Evolutionary conservation across 306 rosid species (phyloP).

Genomic region (Delonix regia): DNA sequence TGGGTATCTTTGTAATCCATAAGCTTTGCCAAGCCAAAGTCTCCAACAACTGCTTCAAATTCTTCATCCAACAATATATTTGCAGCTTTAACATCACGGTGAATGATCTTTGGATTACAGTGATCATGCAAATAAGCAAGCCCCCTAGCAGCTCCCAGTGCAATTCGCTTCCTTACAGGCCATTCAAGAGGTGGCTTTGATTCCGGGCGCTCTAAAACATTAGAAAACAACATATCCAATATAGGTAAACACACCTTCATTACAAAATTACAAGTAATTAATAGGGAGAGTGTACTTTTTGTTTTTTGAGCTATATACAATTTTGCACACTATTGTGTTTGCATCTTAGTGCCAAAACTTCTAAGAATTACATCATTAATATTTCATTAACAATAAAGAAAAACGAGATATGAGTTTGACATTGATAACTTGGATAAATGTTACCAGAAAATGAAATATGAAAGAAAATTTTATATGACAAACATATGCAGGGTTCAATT

Average conservation of each 20-base stretch:
- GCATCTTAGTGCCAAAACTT: not conserved
- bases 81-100: constrained; percentile 35
- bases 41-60: constrained; percentile 39
- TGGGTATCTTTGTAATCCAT: constrained; percentile 32
- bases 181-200: constrained; percentile 19
- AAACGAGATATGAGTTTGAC: not conserved
- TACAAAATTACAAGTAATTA: not conserved
- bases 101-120: constrained; percentile 29
- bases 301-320: not conserved
- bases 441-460: not conserved
- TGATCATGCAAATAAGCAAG: constrained; percentile 38
- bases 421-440: not conserved
- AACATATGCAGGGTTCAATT: not conserved
- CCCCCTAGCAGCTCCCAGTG: constrained; percentile 34
- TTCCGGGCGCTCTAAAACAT: constrained; percentile 16
- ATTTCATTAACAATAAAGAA: not conserved
- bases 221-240: not conserved
- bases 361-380: not conserved
- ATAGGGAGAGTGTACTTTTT: not conserved
- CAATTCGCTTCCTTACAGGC: constrained; percentile 14
- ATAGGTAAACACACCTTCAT: not conserved
- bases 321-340: not conserved
- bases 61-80: constrained; percentile 33
- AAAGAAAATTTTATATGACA: not conserved
- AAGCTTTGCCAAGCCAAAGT: constrained; percentile 33